These are phyloP conservation scores for Vicia villosa DNA, from an alignment of 306 rosid genomes.

Conservation along the genomic window DNA sequence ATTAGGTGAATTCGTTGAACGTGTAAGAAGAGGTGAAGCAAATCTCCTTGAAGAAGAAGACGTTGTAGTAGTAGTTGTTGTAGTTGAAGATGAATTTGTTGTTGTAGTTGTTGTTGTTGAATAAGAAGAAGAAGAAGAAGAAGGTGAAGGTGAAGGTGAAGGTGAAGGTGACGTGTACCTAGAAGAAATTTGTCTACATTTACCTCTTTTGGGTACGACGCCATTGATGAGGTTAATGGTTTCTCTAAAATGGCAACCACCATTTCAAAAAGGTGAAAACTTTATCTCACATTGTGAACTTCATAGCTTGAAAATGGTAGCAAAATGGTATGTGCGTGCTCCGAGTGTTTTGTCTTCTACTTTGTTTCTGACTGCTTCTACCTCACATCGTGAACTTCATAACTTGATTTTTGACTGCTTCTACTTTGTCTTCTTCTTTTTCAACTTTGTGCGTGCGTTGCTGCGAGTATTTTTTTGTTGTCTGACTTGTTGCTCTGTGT, in stretches of 20 bases:
- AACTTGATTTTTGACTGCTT: no score
- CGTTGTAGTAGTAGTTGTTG: conserved; percentile 41
- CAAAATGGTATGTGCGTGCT: no score
- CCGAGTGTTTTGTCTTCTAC: no score
- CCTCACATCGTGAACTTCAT: no score
- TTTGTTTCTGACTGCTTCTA: no score
- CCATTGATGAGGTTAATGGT: conserved; percentile 50
- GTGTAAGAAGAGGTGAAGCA: conserved; percentile 83
- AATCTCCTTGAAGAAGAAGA: conserved; percentile 71
- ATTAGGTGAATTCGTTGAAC: conserved; percentile 79
- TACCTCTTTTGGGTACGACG: conserved; percentile 53
- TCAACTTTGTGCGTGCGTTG: no score
- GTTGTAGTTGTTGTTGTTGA: conserved; percentile 40
- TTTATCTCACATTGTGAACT: conserved; percentile 57
- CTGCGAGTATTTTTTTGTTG: no score
- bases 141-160: no score
- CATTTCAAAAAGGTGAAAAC: conserved; percentile 46
- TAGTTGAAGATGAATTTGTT: conserved; percentile 56
- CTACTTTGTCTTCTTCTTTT: no score
- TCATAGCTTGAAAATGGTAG: not conserved
- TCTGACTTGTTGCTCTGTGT: no score
- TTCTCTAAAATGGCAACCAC: conserved; percentile 90
- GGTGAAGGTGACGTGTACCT: conserved; percentile 92
- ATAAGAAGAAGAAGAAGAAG: no score
- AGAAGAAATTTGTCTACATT: conserved; percentile 86